Evolutionary conservation across 805 yeast genomes (phyloP).

Genomic region (Limtongozyma cylindracea): DNA sequence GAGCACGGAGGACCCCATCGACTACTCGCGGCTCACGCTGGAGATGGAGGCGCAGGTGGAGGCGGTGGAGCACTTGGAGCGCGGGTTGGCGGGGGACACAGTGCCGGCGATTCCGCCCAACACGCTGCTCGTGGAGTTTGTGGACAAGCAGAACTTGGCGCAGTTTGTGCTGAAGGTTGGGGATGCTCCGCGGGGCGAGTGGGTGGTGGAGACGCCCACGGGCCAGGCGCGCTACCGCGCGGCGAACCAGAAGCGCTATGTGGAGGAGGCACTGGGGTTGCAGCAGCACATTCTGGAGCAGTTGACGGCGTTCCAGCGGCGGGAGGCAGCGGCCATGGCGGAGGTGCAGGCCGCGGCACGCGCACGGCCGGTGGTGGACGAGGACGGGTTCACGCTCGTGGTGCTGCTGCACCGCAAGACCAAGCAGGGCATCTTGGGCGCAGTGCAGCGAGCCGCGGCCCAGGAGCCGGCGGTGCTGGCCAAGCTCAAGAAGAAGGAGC

Average conservation of each 20-base stretch:
- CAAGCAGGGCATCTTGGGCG: slow-evolving; percentile 41
- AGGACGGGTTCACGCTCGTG: slow-evolving; percentile 82
- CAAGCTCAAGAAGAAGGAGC: slow-evolving; percentile 47
- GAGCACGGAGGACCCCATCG: slow-evolving; percentile 13
- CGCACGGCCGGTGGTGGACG: slow-evolving; percentile 48
- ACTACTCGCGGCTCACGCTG: slow-evolving; percentile 32
- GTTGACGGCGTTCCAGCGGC: slow-evolving; percentile 39
- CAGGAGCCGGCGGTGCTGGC: slow-evolving; percentile 12
- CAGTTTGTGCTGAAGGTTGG: slow-evolving; percentile 9
- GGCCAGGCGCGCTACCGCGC: no score
- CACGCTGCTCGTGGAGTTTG: slow-evolving; percentile 47
- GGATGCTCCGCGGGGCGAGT: slow-evolving; percentile 13
- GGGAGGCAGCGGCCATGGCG: slow-evolving; percentile 38
- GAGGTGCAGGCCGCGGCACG: slow-evolving; percentile 25
- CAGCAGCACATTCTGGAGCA: slow-evolving; percentile 30
- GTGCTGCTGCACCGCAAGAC: slow-evolving; percentile 74
- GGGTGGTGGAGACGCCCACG: slow-evolving; percentile 11
- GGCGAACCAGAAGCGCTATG: slow-evolving; percentile 8
- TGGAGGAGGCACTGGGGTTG: slow-evolving; percentile 23
- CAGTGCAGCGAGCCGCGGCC: slow-evolving; percentile 13
- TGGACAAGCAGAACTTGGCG: slow-evolving; percentile 43
- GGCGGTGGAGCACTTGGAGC: slow-evolving; percentile 16
- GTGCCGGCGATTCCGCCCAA: no score
- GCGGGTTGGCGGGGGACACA: no score
- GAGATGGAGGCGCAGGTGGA: slow-evolving; percentile 15